phyloP scores from a whole-genome alignment of 495 filamentous ascomycete species.

The Penicillium goetzii region DNA sequence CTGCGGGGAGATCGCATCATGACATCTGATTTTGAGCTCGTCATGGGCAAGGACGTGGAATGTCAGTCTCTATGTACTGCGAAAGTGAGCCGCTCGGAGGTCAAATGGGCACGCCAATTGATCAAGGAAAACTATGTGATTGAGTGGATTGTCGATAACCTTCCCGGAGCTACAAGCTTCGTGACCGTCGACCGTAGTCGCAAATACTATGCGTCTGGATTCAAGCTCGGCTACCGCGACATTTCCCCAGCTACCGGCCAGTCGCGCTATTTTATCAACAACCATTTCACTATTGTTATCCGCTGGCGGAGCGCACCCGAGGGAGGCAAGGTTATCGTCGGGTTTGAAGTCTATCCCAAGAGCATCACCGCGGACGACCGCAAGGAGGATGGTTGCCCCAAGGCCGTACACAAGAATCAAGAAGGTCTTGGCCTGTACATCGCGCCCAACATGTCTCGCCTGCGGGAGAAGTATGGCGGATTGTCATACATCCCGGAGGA shows the following conservation, averaged over 20 bases:
- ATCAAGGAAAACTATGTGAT: constrained; percentile 84
- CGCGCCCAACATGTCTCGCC: constrained; percentile 60
- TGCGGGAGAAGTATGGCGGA: constrained; percentile 59
- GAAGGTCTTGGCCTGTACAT: constrained; percentile 71
- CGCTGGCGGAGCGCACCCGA: constrained; percentile 77
- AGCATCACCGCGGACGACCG: constrained; percentile 70
- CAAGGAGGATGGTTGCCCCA: constrained; percentile 66
- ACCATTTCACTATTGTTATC: constrained; percentile 88
- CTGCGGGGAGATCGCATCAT: constrained; percentile 89
- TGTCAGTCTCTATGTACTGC: constrained; percentile 76
- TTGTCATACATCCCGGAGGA: constrained; percentile 62
- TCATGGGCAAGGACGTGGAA: constrained; percentile 78
- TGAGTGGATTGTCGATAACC: constrained; percentile 96
- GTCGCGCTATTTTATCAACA: constrained; percentile 81
- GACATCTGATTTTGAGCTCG: constrained; percentile 84
- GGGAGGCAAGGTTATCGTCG: constrained; percentile 83
- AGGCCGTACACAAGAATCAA: constrained; percentile 62
- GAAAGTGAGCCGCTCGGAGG: constrained; percentile 63
- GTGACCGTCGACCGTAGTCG: constrained; percentile 85
- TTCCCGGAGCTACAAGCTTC: constrained; percentile 91
- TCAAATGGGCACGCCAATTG: constrained; percentile 73
- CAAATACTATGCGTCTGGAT: constrained; percentile 95
- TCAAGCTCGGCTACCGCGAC: constrained; percentile 86
- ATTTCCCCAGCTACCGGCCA: constrained; percentile 61
- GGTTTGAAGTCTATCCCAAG: constrained; percentile 92